Evolutionary conservation across 495 filamentous ascomycete genomes (phyloP), one percentile per base, ranked within the genome.

Genomic region (Penicillium daleae): DNA sequence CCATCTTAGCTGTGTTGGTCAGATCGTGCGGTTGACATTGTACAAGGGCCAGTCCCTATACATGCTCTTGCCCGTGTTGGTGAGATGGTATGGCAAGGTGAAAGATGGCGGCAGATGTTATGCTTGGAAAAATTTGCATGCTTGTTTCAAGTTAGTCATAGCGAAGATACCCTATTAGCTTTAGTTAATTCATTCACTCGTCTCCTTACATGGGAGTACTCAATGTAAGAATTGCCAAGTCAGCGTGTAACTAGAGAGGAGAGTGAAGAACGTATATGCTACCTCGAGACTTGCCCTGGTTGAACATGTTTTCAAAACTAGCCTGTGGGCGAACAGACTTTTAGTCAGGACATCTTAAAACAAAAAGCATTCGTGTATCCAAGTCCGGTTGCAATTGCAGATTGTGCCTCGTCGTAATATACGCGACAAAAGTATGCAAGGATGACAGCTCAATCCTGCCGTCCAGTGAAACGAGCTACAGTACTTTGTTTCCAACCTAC

Each of bases 91-190:
- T 22, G 21, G 4, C 13, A 42, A 9, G 39, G 39, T 21, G 4
- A 6, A 21, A 13, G 40, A 21, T 21, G 19, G 40, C 12, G n/a
- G 40, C 7, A 21, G 40, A 22, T 39, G 35, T 12, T 3, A 24
- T 46, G 3, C 19, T 46, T 46, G 42, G 7, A 24, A 44, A 21
- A 8, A 24, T 37, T 35, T 37, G 31, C 51, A 33, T 37, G 51
- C 49, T 42, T 56, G 7, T 8, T 51, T 63, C 29, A 26, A 27
- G 26, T 51, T 60, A 13, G 48, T 49, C 50, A 27, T 35, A 59
- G 40, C 57, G 42, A 59, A 59, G 57, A 59, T 50, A 59, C 54
- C 54, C 54, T 56, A 21, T 56, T 39, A 42, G 37, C 15, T 56
- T 56, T 35, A 17, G 17, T 4, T 50, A 17, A 27, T 4, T 50